Evolutionary conservation across 352 stramenopile genomes (phyloP).

Genomic region (Phytophthora kernoviae): DNA sequence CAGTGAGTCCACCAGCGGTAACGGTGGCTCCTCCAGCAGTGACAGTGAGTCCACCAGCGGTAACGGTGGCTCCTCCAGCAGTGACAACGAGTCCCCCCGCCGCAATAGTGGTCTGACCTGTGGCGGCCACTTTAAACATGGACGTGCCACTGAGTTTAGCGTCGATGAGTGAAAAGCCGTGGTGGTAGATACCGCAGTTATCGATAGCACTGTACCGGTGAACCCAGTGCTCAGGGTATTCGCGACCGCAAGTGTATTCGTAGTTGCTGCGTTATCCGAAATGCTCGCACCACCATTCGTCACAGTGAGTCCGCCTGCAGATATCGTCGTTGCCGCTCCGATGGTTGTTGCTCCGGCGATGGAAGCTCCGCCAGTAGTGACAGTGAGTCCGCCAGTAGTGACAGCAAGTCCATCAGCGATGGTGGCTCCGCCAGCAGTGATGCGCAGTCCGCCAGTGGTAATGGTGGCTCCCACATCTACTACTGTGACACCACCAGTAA

Average conservation of each 20-base stretch:
- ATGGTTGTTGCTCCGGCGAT: slow-evolving; percentile 5
- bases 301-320: too few species aligned
- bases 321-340: background rate
- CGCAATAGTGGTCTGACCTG: slow-evolving; percentile 1
- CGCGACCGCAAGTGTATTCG: slow-evolving; percentile 4
- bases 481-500: slow-evolving; percentile 2
- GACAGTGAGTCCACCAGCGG: slow-evolving; percentile 14
- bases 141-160: background rate
- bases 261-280: too few species aligned
- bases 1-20: slow-evolving; percentile 18
- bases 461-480: background rate
- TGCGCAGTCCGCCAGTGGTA: slow-evolving; percentile 1
- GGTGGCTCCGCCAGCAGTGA: slow-evolving; percentile 5
- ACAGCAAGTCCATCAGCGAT: slow-evolving; percentile 24
- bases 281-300: too few species aligned
- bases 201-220: background rate
- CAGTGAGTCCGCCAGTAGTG: slow-evolving; percentile 8
- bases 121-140: background rate
- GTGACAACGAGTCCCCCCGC: too few species aligned
- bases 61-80: too few species aligned
- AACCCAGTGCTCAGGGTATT: background rate
- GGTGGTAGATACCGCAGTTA: background rate
- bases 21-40: slow-evolving; percentile 28
- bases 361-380: slow-evolving; percentile 9
- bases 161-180: slow-evolving; percentile 3